These are phyloP conservation scores for Solanum microdontum DNA, from an alignment of 257 asterid genomes.

Conservation along the genomic window DNA sequence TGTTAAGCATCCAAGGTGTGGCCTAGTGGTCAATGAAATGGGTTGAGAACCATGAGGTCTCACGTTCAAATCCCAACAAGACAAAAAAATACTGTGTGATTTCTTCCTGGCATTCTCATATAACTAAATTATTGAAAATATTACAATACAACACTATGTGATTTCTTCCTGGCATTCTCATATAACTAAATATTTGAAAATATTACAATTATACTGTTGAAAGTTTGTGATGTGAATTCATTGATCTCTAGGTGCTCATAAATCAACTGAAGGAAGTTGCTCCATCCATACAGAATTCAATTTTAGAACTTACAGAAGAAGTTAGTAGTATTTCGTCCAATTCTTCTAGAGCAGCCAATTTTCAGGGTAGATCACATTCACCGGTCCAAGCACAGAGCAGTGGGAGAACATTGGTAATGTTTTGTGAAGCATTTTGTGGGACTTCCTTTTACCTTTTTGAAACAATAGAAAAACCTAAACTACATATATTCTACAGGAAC, in stretches of 20 bases:
- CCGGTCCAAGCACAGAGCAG: constrained; percentile 66
- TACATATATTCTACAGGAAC: constrained; percentile 41
- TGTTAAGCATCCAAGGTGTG: background rate
- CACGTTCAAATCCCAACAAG: background rate
- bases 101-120: background rate
- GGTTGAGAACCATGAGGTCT: background rate
- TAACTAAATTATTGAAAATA: background rate
- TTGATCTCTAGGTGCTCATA: constrained; percentile 69
- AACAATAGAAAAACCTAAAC: background rate
- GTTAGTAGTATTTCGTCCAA: constrained; percentile 64
- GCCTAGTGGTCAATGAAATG: background rate
- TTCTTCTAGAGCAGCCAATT: constrained; percentile 43
- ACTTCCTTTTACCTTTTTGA: background rate
- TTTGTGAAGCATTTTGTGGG: background rate
- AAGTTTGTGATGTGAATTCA: constrained; percentile 1
- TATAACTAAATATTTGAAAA: background rate
- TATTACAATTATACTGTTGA: background rate
- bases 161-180: background rate
- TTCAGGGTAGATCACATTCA: constrained; percentile 50
- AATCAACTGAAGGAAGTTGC: constrained; percentile 94
- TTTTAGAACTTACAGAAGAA: constrained; percentile 79
- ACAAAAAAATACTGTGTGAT: background rate
- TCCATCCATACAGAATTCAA: constrained; percentile 86
- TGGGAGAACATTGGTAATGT: constrained; percentile 58
- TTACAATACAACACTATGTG: background rate